Conservation (phyloP, 371 early-diverging fungal genomes). For the Fennellomyces sp. region DNA sequence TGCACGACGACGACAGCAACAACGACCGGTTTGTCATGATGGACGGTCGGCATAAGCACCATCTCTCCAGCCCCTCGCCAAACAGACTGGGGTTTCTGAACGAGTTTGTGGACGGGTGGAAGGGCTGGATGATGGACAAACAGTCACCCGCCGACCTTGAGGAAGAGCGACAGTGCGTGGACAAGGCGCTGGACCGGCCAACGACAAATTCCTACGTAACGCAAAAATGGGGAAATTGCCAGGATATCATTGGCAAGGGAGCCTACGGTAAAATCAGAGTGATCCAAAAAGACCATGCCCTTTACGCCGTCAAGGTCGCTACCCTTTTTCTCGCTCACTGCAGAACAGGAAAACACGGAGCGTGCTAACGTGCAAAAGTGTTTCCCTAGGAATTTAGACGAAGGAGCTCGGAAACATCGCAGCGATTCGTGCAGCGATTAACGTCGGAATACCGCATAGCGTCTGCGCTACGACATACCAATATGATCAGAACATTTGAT, state of each 20-base stretch:
- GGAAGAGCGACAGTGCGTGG: slow-evolving; percentile 30
- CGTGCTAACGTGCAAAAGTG: not conserved
- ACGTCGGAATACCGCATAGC: slow-evolving; percentile 91
- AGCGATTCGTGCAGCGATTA: slow-evolving; percentile 84
- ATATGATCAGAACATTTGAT: slow-evolving; percentile 91
- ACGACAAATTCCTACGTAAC: slow-evolving; percentile 24
- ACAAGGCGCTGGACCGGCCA: slow-evolving; percentile 21
- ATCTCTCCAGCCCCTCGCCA: slow-evolving; percentile 31
- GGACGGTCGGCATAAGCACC: slow-evolving; percentile 43
- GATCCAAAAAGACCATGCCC: slow-evolving; percentile 35
- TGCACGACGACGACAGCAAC: not conserved
- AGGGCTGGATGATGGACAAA: slow-evolving; percentile 28
- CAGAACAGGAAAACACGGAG: not conserved
- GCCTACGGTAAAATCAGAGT: slow-evolving; percentile 52
- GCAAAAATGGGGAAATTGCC: slow-evolving; percentile 51
- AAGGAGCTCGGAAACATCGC: slow-evolving; percentile 53
- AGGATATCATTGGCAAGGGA: slow-evolving; percentile 53
- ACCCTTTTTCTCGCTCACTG: not conserved
- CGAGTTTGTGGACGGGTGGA: slow-evolving; percentile 32
- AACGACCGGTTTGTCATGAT: slow-evolving; percentile 31
- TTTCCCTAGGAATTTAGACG: slow-evolving; percentile 65
- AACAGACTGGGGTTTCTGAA: slow-evolving; percentile 35
- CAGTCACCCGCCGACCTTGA: slow-evolving; percentile 22
- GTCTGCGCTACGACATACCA: slow-evolving; percentile 82
- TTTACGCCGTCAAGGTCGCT: slow-evolving; percentile 58